Percentiles rank a stretch among this genome's conserved stretches.
Conservation (phyloP, 192 early-diverging fungal genomes). For the Entomortierella beljakovae region DNA sequence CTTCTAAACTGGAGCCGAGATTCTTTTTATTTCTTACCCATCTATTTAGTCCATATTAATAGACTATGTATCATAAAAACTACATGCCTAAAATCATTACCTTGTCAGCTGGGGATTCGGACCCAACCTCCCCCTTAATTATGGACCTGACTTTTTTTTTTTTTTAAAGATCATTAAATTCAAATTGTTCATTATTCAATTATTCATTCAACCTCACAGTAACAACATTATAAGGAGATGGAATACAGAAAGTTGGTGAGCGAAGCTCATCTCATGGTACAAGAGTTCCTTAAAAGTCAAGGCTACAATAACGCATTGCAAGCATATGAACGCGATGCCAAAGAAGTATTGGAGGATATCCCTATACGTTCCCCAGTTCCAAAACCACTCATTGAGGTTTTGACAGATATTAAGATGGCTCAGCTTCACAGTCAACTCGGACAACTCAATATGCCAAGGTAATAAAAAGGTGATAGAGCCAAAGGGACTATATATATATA, state of each 20-base stretch:
- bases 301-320: slow-evolving; percentile 56
- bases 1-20: slow-evolving; percentile 14
- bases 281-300: slow-evolving; percentile 55
- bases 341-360: slow-evolving; percentile 38
- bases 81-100: too few species aligned
- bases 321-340: slow-evolving; percentile 59
- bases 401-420: slow-evolving; percentile 39
- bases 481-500: too few species aligned
- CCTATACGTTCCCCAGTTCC: slow-evolving; percentile 40
- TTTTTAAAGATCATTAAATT: too few species aligned
- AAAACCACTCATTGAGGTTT: slow-evolving; percentile 57
- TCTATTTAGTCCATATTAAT: background rate
- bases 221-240: slow-evolving; percentile 6
- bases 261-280: slow-evolving; percentile 57
- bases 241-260: slow-evolving; percentile 31
- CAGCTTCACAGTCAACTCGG: slow-evolving; percentile 56
- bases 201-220: background rate
- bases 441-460: slow-evolving; percentile 53
- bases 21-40: background rate
- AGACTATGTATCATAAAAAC: background rate
- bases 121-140: too few species aligned
- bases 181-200: too few species aligned
- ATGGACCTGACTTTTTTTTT: too few species aligned
- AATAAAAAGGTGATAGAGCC: too few species aligned
- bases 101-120: too few species aligned